phyloP scores from a whole-genome alignment of 495 filamentous ascomycete species.

The Trichoderma reesei region DNA sequence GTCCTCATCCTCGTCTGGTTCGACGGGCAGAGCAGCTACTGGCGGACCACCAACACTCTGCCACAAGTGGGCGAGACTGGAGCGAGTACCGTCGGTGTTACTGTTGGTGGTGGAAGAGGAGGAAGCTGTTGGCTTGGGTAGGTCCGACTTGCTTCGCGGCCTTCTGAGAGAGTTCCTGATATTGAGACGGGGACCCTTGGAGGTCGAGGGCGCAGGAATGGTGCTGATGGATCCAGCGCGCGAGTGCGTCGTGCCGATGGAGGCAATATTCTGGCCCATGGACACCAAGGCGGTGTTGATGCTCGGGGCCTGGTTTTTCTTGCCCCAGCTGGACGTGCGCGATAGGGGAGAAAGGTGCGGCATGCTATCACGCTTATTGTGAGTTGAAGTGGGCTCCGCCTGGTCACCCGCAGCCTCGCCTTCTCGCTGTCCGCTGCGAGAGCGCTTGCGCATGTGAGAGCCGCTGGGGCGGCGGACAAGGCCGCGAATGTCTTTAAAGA shows the following conservation, averaged over 20 bases:
- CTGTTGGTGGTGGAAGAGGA: neutral
- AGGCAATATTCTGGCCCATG: slow-evolving; percentile 51
- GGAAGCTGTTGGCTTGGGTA: slow-evolving; percentile 35
- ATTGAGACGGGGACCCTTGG: slow-evolving; percentile 38
- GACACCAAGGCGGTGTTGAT: slow-evolving; percentile 56
- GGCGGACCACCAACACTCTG: slow-evolving; percentile 51
- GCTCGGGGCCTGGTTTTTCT: slow-evolving; percentile 48
- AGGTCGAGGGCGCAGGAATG: slow-evolving; percentile 38
- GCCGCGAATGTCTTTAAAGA: slow-evolving; percentile 37
- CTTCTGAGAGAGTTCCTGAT: slow-evolving; percentile 49
- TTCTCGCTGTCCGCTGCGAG: neutral
- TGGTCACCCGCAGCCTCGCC: neutral
- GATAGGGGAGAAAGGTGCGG: slow-evolving; percentile 44
- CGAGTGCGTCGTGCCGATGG: slow-evolving; percentile 47
- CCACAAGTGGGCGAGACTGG: slow-evolving; percentile 36
- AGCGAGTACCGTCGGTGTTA: slow-evolving; percentile 14
- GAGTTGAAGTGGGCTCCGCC: slow-evolving; percentile 4
- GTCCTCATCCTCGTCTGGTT: slow-evolving; percentile 41
- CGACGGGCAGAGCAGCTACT: slow-evolving; percentile 36
- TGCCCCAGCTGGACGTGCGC: slow-evolving; percentile 48
- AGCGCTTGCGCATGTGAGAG: neutral
- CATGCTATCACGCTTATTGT: slow-evolving; percentile 35
- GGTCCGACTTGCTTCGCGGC: slow-evolving; percentile 65
- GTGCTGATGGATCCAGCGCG: slow-evolving; percentile 50
- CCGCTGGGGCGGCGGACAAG: slow-evolving; percentile 47